phyloP scores from a whole-genome alignment of 2,329 filamentous ascomycete genomes.

The Teratosphaeria gauchensis region DNA sequence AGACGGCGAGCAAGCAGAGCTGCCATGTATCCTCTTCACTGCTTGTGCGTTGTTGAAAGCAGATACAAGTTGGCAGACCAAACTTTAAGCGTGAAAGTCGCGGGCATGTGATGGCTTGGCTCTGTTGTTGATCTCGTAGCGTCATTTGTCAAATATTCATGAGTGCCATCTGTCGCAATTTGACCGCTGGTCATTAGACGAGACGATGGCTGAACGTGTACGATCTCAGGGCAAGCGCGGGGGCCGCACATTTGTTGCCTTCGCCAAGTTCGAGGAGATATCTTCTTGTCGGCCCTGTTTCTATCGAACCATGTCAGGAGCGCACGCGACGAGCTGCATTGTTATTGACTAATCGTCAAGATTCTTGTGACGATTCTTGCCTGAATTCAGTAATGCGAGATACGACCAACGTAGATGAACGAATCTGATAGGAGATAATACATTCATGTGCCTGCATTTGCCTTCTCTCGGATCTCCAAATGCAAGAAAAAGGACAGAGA shows the following conservation, averaged over 20 bases:
- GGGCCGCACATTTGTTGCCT: no score
- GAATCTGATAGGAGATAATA: conserved; percentile 2
- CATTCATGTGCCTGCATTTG: conserved; percentile 4
- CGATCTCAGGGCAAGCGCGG: no score
- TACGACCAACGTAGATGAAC: not conserved
- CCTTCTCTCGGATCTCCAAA: conserved; percentile 7
- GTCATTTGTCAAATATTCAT: not conserved
- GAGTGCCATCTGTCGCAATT: no score
- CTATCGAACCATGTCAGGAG: not conserved
- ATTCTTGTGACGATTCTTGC: no score
- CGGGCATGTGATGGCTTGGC: not conserved
- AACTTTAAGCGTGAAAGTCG: not conserved
- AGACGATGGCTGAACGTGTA: no score
- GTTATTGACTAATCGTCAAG: no score
- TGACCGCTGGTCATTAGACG: no score
- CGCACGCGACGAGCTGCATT: not conserved
- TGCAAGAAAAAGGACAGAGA: conserved; percentile 6
- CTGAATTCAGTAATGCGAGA: not conserved
- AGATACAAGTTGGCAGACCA: not conserved
- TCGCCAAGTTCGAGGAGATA: no score
- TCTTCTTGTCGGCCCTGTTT: not conserved
- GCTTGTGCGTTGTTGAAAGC: no score
- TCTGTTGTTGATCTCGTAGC: not conserved
- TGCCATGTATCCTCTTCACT: no score
- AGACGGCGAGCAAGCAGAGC: no score